Base-by-base conservation (phyloP, 1,284 basidiomycete species). In the Austroboletus sp. region DNA sequence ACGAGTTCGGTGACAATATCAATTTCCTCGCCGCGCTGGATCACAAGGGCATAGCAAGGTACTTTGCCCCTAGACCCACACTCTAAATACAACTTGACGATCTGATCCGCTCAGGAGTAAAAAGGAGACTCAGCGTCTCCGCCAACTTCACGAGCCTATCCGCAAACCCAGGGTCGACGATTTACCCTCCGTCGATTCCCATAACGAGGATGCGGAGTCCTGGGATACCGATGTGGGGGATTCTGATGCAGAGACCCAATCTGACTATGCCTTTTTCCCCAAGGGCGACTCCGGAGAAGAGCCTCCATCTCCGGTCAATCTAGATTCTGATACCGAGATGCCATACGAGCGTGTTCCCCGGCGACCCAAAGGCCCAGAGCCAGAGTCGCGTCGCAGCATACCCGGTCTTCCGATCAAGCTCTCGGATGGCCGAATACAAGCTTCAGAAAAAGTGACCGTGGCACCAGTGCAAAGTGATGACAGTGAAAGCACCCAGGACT, bases 371-470 rank as follows among this genome's bases (percentile, higher is more conserved):
- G 56, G 65, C 12, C 72, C 72, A 67, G 70, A 75, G 30, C 55
- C 68, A 15, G 68, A 74, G 23, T 65, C 71, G 34, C 69, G 70
- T 25, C 68, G 70, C 45, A 74, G 75, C 43, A 76, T 92, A 40
- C 74, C 78, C 43, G 75, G 86, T 35, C 70, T 95, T 40, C 91
- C 91, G 9, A 92, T 93, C 61, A 95, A 94, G 64, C 73, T 93
- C 3, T 74, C 82, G 3, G 76, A 86, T 48, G 91, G 91, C 2
- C 79, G 77, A 50, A 74, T 95, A 50, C 76, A 83, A 58, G 70
- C 76, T 45, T 80, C 71, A 10, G 72, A 73, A 33, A 75, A 69
- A 33, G 74, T 74, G 46, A 53, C 71, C 13, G 60, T 67, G 15
- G 54, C 44, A 23, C 58, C 48, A 49, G 54, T 47, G 62, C 71